phyloP scores from a whole-genome alignment of 2,329 filamentous ascomycete genomes.

The Lasiodiplodia sp. region DNA sequence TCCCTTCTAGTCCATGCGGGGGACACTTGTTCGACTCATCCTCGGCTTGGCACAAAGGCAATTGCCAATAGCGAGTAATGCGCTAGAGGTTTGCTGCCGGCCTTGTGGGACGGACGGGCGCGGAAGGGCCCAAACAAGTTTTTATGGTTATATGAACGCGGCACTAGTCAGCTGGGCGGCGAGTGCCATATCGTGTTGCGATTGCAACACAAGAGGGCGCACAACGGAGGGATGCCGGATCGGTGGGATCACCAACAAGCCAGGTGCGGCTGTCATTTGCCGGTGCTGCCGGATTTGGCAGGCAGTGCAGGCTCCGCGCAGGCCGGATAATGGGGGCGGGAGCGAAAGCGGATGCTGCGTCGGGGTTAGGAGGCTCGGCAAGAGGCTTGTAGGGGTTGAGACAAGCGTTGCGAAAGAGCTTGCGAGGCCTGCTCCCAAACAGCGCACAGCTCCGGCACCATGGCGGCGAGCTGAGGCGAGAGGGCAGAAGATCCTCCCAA shows the following conservation, averaged over 20 bases:
- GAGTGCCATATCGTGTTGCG: conserved; percentile 10
- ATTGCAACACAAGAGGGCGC: conserved; percentile 15
- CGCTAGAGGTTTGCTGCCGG: conserved; percentile 11
- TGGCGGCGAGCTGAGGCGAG: conserved; percentile 18
- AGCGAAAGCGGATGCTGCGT: conserved; percentile 1
- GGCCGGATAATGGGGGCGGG: background rate
- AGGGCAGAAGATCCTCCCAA: conserved; percentile 17
- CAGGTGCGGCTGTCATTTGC: background rate
- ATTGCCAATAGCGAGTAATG: conserved; percentile 26
- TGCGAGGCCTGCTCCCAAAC: conserved; percentile 15
- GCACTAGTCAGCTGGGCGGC: conserved; percentile 16
- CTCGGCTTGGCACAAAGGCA: background rate
- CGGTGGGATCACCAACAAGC: background rate
- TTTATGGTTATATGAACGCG: conserved; percentile 25
- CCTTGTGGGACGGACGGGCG: conserved; percentile 12
- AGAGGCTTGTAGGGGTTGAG: conserved; percentile 22
- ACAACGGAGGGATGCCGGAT: background rate
- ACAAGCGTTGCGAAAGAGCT: conserved; percentile 30
- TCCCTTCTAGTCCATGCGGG: conserved; percentile 10
- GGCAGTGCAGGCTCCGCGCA: background rate
- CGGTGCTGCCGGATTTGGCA: background rate
- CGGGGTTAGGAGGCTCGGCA: conserved; percentile 6
- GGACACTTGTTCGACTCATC: conserved; percentile 6
- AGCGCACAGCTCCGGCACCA: conserved; percentile 18
- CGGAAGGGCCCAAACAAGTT: conserved; percentile 16